Percentiles rank a stretch among this genome's conserved stretches.
These are phyloP conservation scores for Aspergillus unguis DNA, from an alignment of 2,329 filamentous ascomycete genomes.

Conservation along the genomic window DNA sequence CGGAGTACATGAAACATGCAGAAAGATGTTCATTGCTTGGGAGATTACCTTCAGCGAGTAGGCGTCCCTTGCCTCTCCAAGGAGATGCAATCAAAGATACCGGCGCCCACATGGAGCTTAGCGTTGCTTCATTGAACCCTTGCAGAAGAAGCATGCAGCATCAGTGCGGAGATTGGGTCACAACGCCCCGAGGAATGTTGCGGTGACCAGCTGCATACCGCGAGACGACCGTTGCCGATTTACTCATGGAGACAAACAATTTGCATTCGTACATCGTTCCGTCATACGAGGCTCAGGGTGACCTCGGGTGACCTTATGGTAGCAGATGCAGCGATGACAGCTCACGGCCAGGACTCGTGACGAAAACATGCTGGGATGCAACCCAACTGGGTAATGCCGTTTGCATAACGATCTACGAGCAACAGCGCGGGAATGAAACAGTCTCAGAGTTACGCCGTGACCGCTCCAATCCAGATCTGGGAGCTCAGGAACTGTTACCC, in stretches of 20 bases:
- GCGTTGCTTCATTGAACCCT: background rate
- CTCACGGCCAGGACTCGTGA: background rate
- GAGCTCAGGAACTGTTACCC: background rate
- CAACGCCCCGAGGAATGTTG: conserved; percentile 8
- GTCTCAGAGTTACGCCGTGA: background rate
- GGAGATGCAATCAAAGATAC: conserved; percentile 1
- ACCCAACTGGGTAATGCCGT: conserved; percentile 2
- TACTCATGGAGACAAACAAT: background rate
- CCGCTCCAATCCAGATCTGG: background rate
- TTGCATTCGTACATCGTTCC: background rate
- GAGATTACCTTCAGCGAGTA: conserved; percentile 14
- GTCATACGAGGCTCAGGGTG: background rate
- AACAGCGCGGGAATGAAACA: conserved; percentile 18
- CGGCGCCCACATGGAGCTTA: conserved; percentile 9
- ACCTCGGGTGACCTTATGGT: background rate
- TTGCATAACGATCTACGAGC: conserved; percentile 14
- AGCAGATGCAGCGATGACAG: background rate
- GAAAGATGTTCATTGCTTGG: conserved; percentile 12
- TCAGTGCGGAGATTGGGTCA: conserved; percentile 5
- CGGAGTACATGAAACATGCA: background rate
- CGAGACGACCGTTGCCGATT: conserved; percentile 3
- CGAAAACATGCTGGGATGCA: conserved; percentile 10
- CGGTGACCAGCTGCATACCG: conserved; percentile 15
- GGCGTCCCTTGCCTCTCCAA: conserved; percentile 12
- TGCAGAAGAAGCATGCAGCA: conserved; percentile 13